Base-by-base conservation (phyloP, 202 grass and related monocot species). In the Carex arenaria region DNA sequence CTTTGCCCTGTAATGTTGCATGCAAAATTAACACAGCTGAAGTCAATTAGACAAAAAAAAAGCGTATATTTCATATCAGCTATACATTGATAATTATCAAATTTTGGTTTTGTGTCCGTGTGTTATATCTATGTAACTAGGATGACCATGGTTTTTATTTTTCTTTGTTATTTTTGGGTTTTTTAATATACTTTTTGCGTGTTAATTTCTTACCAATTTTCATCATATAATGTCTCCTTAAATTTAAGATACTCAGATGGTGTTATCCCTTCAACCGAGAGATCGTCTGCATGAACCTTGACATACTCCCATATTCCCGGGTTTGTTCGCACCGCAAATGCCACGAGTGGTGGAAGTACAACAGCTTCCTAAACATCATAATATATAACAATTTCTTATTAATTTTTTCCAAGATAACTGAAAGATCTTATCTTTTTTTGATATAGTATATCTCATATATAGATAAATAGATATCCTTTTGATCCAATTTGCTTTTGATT, bases 281-380 rank as follows among this genome's bases (percentile, higher is more conserved):
- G 89, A 84, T 98, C 89, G 1, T 92, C 87, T 1, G 96, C 88
- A 5, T 95, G 89, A 80, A 98, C 83, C 62, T 90, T 98, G 42
- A 98, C 85, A 2, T 90, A 89, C 90, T 98, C 96, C 96, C 96
- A 98, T 32, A 98, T 88, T 64, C 96, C 93, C 55, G 93, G 96
- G 80, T 98, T 89, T 74, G 88, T 59, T 82, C 96, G 91, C 56
- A 98, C 96, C 5, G 93, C 89, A 43, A 95, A 95, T 34, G 93
- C 91, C 2, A 98, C 85, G 31, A 85, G 83, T 10, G 96, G 96
- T 43, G 96, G 96, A 72, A 98, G 89, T 77, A 95, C 96, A 19
- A 89, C 93, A 13, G 96, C 96, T 88, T 99, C 96, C 96, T 99
- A 87, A 13, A 64, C 72, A 57, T 82, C 64, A 83, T 10, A 56